Evolutionary conservation across 139 green algal genomes (phyloP), one percentile per base, ranked within the genome.

Genomic region (Closterium sp.): DNA sequence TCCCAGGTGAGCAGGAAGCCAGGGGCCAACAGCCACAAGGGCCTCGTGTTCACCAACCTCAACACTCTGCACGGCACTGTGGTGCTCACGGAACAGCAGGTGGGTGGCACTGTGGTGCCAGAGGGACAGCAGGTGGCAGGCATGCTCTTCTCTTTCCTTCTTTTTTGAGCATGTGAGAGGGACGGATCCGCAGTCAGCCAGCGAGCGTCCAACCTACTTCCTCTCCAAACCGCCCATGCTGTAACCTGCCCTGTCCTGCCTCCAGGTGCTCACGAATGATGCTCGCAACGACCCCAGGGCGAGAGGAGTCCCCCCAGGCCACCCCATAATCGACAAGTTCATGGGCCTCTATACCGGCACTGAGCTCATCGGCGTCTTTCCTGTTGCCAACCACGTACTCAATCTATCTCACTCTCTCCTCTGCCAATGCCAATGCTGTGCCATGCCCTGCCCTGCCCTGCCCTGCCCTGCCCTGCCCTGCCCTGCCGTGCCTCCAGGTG

Each of bases 41-140:
- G 89, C 19, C 89, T 91, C 5, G 89, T 42, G 4, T 91, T 88
- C 89, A 88, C 89, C 38, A 91, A 91, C 89, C 22, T 91, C 22
- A 85, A 91, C 22, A 91, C 89, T 0, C 89, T 91, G 28, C 84
- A 87, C 32, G 32, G 2, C 3, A 38, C 32, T 13, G 45, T 70
- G 45, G 45, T 70, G 45, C 45, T 70, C 3, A 70, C 45, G 5
- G 45, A 22, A 2, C 89, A 79, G 10, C 62, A 79, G 62, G 62
- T 79, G 62, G 62, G 62, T 22, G 7, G 42, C 42, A 62, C n/a
- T n/a, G 32, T 38, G 45, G 5, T 70, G 45, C 0, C 1, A 19
- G 45, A 4, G 11, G 45, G 45, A 70, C 45, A 70, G 45, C 45
- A 70, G 45, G 45, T 70, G 45, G 45, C 32, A 38, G 2, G 32